Evolutionary conservation across 1,284 basidiomycete species (phyloP).

Genomic region (Papiliotrema nemorosa): DNA sequence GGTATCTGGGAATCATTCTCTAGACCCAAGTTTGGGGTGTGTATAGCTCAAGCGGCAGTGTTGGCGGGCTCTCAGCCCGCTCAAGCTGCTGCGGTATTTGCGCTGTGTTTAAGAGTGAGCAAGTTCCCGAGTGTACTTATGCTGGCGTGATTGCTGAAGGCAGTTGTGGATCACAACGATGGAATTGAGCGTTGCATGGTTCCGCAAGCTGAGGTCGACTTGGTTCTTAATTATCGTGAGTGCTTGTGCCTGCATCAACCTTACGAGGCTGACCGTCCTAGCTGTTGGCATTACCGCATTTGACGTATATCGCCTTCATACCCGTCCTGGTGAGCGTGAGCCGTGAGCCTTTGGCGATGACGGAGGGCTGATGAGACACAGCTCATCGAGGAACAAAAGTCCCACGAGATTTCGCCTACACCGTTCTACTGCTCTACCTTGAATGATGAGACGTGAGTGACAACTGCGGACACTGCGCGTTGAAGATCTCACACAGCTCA

Average conservation of each 20-base stretch:
- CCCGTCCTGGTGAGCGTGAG: not conserved
- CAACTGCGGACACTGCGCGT: not conserved
- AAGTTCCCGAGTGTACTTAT: too few species aligned
- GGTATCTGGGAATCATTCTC: not conserved
- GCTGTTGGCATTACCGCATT: not conserved
- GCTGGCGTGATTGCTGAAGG: too few species aligned
- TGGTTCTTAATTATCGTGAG: not conserved
- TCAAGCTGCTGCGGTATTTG: slow-evolving; percentile 9
- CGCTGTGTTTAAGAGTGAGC: slow-evolving; percentile 8
- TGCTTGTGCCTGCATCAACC: not conserved
- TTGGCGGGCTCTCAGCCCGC: slow-evolving; percentile 12
- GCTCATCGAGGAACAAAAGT: not conserved
- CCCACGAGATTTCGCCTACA: slow-evolving; percentile 3
- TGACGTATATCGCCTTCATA: not conserved
- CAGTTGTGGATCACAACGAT: not conserved
- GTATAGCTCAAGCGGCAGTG: slow-evolving; percentile 11
- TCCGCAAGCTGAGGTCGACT: not conserved
- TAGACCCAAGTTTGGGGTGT: not conserved
- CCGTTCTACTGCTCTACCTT: slow-evolving; percentile 14
- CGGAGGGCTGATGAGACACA: not conserved
- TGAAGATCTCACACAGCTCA: not conserved
- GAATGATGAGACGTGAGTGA: slow-evolving; percentile 7
- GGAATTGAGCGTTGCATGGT: not conserved
- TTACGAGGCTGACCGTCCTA: not conserved
- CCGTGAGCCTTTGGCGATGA: not conserved